Percentiles rank a stretch among this genome's conserved stretches.
These are phyloP conservation scores for Penicillium sp. DNA, from an alignment of 2,329 filamentous ascomycete species.

Conservation along the genomic window DNA sequence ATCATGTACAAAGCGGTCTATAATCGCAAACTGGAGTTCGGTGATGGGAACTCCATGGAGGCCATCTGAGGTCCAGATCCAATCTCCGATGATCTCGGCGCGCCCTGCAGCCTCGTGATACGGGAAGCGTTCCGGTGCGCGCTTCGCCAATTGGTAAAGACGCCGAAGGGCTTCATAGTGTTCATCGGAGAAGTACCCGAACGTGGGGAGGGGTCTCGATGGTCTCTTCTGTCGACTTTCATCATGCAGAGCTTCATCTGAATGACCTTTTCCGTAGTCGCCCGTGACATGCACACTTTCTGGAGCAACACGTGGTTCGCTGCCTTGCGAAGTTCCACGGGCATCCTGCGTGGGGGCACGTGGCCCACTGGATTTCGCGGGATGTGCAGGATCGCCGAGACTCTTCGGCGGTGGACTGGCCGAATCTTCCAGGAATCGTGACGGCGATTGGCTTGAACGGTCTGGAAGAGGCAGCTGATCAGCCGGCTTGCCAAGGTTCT, in stretches of 20 bases:
- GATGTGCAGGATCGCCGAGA: neutral
- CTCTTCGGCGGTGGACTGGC: conserved; percentile 5
- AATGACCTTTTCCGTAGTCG: neutral
- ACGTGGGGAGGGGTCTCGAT: conserved; percentile 26
- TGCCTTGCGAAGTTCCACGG: conserved; percentile 1
- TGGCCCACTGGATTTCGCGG: conserved; percentile 6
- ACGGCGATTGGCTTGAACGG: conserved; percentile 10
- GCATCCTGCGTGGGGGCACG: conserved; percentile 2
- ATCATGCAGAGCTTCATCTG: conserved; percentile 1
- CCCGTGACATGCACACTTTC: neutral
- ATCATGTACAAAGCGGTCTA: conserved; percentile 37
- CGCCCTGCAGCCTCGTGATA: conserved; percentile 33
- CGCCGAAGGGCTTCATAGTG: conserved; percentile 37
- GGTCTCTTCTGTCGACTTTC: conserved; percentile 9
- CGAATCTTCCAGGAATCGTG: conserved; percentile 8
- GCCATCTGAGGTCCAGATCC: conserved; percentile 40
- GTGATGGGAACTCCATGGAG: conserved; percentile 37
- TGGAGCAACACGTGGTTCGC: neutral
- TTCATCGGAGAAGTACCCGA: conserved; percentile 39
- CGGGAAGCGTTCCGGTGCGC: conserved; percentile 32
- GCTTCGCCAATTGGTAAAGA: conserved; percentile 36
- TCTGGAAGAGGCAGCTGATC: conserved; percentile 13
- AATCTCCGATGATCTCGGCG: conserved; percentile 37
- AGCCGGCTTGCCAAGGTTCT: conserved; percentile 9
- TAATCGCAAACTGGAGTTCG: conserved; percentile 38